Percentiles rank a stretch among this genome's conserved stretches.
phyloP scores from a whole-genome alignment of 2,329 filamentous ascomycete species.

The Talaromyces sp. region DNA sequence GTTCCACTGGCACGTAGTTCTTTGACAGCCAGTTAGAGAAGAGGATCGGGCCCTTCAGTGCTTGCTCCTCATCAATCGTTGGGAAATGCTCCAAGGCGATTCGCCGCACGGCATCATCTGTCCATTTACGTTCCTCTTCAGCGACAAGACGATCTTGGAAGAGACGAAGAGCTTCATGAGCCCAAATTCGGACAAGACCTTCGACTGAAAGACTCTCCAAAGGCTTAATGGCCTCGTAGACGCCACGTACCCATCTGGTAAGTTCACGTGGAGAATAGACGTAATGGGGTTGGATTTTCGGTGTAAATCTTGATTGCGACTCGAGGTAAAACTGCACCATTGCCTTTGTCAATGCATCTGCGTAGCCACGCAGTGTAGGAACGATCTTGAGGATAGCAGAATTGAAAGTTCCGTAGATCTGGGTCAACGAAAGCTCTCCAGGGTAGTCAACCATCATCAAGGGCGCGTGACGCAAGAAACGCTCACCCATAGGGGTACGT shows the following conservation, averaged over 20 bases:
- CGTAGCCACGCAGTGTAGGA: slow-evolving; percentile 87
- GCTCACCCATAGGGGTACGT: slow-evolving; percentile 84
- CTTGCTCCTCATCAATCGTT: slow-evolving; percentile 84
- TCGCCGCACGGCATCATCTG: slow-evolving; percentile 75
- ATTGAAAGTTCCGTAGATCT: slow-evolving; percentile 99
- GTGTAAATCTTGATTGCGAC: slow-evolving; percentile 90
- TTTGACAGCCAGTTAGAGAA: slow-evolving; percentile 99
- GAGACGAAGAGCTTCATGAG: slow-evolving; percentile 88
- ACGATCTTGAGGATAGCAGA: slow-evolving; percentile 94
- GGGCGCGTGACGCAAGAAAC: slow-evolving; percentile 95
- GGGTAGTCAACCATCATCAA: slow-evolving; percentile 99
- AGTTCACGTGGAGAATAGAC: slow-evolving; percentile 98
- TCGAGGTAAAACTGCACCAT: slow-evolving; percentile 97
- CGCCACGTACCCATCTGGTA: slow-evolving; percentile 92
- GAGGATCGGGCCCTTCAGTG: slow-evolving; percentile 85
- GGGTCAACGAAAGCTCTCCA: slow-evolving; percentile 84
- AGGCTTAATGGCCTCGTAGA: slow-evolving; percentile 94
- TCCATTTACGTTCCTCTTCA: slow-evolving; percentile 94
- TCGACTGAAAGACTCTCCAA: slow-evolving; percentile 84
- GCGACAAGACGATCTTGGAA: slow-evolving; percentile 96
- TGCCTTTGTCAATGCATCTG: slow-evolving; percentile 86
- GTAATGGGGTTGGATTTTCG: slow-evolving; percentile 96
- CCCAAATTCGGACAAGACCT: slow-evolving; percentile 94
- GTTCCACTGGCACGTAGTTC: slow-evolving; percentile 94
- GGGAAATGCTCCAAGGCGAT: slow-evolving; percentile 92